These are phyloP conservation scores for Chlorella vulgaris DNA, from an alignment of 139 green algal species.

Conservation along the genomic window DNA sequence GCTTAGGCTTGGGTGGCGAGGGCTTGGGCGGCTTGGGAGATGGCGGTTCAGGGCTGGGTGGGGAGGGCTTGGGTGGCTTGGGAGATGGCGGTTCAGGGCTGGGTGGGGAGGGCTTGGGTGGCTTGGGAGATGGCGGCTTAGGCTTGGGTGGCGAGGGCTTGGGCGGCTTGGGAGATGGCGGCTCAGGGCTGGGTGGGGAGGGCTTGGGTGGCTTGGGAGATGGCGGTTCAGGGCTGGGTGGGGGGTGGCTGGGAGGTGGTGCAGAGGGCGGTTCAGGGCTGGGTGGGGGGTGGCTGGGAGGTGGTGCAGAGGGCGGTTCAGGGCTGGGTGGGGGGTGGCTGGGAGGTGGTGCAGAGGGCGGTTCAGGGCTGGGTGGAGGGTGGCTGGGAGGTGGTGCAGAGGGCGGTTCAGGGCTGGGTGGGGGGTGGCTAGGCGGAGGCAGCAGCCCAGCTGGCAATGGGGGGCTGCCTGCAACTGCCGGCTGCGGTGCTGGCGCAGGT, in stretches of 20 bases:
- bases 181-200: neutral
- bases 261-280: neutral
- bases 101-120: neutral
- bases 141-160: neutral
- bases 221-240: neutral
- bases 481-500: neutral
- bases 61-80: neutral
- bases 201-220: neutral
- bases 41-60: neutral
- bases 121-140: too few species aligned
- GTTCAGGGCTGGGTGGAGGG: neutral
- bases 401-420: neutral
- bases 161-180: neutral
- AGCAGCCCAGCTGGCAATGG: neutral
- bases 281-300: neutral
- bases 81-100: neutral
- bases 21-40: neutral
- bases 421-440: neutral
- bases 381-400: neutral
- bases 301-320: neutral
- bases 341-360: neutral
- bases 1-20: neutral
- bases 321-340: neutral
- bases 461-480: neutral
- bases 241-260: neutral